A percentile compares a stretch with the other conserved stretches of the same genome.
Conservation (phyloP, 1,284 basidiomycete genomes). For the Termitomyces sp. region DNA sequence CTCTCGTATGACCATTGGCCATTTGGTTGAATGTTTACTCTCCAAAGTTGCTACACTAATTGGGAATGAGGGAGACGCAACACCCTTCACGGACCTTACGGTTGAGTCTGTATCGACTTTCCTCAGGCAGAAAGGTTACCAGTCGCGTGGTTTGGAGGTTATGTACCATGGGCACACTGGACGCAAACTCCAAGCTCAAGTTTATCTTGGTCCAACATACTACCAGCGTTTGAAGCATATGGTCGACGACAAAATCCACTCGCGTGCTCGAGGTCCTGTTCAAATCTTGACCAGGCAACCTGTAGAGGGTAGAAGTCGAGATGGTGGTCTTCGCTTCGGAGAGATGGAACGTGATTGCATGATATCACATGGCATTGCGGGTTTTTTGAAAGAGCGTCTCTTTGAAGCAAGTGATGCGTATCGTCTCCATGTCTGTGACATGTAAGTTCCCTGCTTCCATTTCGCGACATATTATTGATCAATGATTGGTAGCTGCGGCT, state of each 20-base stretch:
- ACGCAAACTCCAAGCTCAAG: conserved; percentile 93
- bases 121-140: conserved; percentile 83
- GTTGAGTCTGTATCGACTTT: conserved; percentile 91
- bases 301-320: conserved; percentile 98
- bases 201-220: conserved; percentile 98
- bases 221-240: conserved; percentile 99
- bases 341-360: conserved; percentile 99
- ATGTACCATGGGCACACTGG: conserved; percentile 99
- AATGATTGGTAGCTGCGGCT: conserved; percentile 64
- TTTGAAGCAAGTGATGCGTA: conserved; percentile 96
- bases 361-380: conserved; percentile 99
- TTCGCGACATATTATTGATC: conserved; percentile 8
- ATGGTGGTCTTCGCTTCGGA: conserved; percentile 98
- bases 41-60: conserved; percentile 96
- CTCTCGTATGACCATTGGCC: conserved; percentile 99
- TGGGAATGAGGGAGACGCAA: conserved; percentile 96
- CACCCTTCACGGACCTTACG: conserved; percentile 97
- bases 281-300: conserved; percentile 98
- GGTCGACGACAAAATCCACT: conserved; percentile 99
- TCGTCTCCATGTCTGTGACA: conserved; percentile 92
- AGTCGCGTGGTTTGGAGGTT: conserved; percentile 93
- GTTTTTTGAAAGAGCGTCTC: conserved; percentile 93
- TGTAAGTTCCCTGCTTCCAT: conserved; percentile 48
- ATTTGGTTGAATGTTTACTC: conserved; percentile 97
- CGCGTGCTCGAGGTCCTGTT: conserved; percentile 93